These are phyloP conservation scores for Macrocystidia cucumis DNA, from an alignment of 1,284 basidiomycete genomes.

Conservation along the genomic window DNA sequence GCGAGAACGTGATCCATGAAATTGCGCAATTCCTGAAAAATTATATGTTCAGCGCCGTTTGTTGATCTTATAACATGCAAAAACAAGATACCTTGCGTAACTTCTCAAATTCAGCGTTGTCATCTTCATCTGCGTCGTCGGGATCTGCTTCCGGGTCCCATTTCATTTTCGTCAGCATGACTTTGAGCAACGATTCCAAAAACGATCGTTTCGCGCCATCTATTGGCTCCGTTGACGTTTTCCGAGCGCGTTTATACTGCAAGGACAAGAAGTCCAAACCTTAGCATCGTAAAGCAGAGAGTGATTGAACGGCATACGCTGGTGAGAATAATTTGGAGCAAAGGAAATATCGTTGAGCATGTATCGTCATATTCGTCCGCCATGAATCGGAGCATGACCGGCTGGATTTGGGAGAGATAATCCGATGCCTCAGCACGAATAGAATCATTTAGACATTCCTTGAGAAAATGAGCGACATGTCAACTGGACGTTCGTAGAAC, in stretches of 20 bases:
- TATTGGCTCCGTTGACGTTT: slow-evolving; percentile 56
- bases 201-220: slow-evolving; percentile 76
- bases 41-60: slow-evolving; percentile 50
- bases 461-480: slow-evolving; percentile 17
- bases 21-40: slow-evolving; percentile 68
- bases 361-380: slow-evolving; percentile 87
- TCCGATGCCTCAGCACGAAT: slow-evolving; percentile 63
- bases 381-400: slow-evolving; percentile 84
- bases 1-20: slow-evolving; percentile 79
- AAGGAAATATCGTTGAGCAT: slow-evolving; percentile 75
- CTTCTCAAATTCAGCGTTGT: slow-evolving; percentile 76
- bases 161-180: slow-evolving; percentile 83
- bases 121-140: slow-evolving; percentile 86
- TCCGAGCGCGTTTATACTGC: slow-evolving; percentile 76
- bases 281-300: neutral
- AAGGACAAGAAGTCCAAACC: slow-evolving; percentile 39
- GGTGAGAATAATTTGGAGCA: slow-evolving; percentile 70
- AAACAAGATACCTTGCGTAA: slow-evolving; percentile 67
- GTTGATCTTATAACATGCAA: neutral
- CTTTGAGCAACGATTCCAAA: slow-evolving; percentile 72
- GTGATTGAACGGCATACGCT: slow-evolving; percentile 43
- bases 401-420: slow-evolving; percentile 67
- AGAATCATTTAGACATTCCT: slow-evolving; percentile 59
- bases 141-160: slow-evolving; percentile 86
- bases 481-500: slow-evolving; percentile 34